Conservation (phyloP, 2,329 filamentous ascomycete species). For the Capronia epimyces region DNA sequence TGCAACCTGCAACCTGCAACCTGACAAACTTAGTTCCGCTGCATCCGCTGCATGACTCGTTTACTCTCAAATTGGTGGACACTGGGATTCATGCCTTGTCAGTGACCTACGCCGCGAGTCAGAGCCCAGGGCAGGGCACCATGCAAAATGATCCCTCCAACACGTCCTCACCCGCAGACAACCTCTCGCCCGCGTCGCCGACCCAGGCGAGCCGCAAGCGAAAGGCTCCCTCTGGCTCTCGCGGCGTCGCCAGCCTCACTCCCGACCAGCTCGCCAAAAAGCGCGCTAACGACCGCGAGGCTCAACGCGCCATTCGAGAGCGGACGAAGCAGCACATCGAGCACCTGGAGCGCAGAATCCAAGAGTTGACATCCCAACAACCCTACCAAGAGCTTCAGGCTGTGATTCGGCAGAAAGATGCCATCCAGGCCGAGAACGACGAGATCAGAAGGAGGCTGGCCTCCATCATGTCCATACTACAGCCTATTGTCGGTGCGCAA, state of each 20-base stretch:
- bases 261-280: slow-evolving; percentile 85
- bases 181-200: slow-evolving; percentile 10
- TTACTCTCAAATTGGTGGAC: not conserved
- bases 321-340: slow-evolving; percentile 77
- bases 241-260: slow-evolving; percentile 80
- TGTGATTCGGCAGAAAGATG: slow-evolving; percentile 68
- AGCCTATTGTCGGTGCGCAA: slow-evolving; percentile 39
- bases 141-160: slow-evolving; percentile 22
- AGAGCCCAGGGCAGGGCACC: not conserved
- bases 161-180: slow-evolving; percentile 13
- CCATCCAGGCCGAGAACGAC: slow-evolving; percentile 70
- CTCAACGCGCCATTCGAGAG: slow-evolving; percentile 77
- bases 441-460: slow-evolving; percentile 67
- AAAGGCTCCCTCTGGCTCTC: slow-evolving; percentile 46
- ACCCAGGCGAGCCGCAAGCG: slow-evolving; percentile 35
- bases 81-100: not conserved
- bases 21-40: too few species aligned
- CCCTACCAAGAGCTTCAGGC: slow-evolving; percentile 78
- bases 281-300: slow-evolving; percentile 83
- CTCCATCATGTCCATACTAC: slow-evolving; percentile 54
- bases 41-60: not conserved
- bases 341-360: slow-evolving; percentile 63
- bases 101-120: not conserved
- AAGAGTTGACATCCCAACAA: slow-evolving; percentile 70
- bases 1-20: too few species aligned